These are phyloP conservation scores for Solanum virginianum DNA, from an alignment of 257 asterid genomes.

Conservation along the genomic window DNA sequence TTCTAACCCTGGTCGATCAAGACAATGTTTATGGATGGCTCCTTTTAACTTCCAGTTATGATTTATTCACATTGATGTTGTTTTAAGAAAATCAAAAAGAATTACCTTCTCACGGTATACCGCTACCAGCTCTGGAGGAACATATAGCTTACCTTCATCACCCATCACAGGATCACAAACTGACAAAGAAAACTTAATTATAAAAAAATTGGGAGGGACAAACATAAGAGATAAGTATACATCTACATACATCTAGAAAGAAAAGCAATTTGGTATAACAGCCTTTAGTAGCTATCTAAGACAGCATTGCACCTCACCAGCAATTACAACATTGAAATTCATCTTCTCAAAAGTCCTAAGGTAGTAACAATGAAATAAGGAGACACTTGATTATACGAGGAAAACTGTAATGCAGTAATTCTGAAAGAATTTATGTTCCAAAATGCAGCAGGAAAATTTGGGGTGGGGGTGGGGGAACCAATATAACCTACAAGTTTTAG, in stretches of 20 bases:
- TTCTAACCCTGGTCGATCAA: neutral
- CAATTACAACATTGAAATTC: neutral
- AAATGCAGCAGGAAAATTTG: neutral
- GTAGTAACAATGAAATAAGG: neutral
- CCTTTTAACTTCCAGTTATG: neutral
- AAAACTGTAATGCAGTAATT: neutral
- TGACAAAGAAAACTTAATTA: slow-evolving; percentile 23
- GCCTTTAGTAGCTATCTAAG: neutral
- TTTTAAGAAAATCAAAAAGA: neutral
- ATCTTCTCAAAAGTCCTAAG: neutral
- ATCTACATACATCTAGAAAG: neutral
- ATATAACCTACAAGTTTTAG: slow-evolving; percentile 60
- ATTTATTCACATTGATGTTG: neutral
- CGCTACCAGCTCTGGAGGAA: slow-evolving; percentile 81
- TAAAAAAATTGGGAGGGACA: neutral
- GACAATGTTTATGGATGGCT: neutral
- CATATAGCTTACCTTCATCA: slow-evolving; percentile 95
- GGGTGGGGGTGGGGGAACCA: no score
- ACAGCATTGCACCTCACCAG: neutral
- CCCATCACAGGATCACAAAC: slow-evolving; percentile 99
- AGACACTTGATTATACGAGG: neutral
- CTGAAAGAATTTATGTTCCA: neutral
- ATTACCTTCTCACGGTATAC: slow-evolving; percentile 92
- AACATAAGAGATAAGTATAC: neutral
- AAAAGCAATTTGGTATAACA: neutral